phyloP scores from a whole-genome alignment of 306 rosid species.

The Vigna angularis region DNA sequence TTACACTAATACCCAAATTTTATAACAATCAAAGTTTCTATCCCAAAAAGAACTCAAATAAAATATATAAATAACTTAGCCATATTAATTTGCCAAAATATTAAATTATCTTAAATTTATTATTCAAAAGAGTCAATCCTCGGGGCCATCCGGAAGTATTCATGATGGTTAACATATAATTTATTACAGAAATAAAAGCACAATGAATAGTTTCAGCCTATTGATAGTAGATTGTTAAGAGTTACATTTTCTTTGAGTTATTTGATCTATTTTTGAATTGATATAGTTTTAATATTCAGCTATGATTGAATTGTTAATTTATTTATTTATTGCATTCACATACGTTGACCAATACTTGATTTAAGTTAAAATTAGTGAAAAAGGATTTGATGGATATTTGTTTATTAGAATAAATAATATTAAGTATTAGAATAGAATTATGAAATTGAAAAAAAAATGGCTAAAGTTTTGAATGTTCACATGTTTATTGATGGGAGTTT shows the following conservation, averaged over 20 bases:
- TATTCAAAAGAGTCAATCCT: not conserved
- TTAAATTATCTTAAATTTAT: not conserved
- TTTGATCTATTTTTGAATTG: not conserved
- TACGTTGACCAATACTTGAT: not conserved
- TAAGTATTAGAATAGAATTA: no score
- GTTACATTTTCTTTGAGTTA: not conserved
- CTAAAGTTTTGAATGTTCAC: slow-evolving; percentile 24
- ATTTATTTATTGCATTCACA: not conserved
- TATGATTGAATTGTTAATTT: not conserved
- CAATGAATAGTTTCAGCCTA: not conserved
- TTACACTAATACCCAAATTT: no score
- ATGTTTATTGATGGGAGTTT: slow-evolving; percentile 25
- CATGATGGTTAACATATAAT: not conserved
- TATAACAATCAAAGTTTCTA: no score
- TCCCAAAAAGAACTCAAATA: no score
- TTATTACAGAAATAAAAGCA: not conserved
- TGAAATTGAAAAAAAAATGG: not conserved
- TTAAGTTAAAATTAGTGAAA: no score
- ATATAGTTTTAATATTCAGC: not conserved
- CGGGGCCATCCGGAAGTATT: not conserved
- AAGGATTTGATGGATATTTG: no score
- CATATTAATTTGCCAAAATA: no score
- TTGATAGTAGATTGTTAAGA: not conserved
- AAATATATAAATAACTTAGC: no score
- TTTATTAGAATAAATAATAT: no score